Evolutionary conservation across 495 filamentous ascomycete species (phyloP), one percentile per base, ranked within the genome.

Genomic region (Glarea lozoyensis): DNA sequence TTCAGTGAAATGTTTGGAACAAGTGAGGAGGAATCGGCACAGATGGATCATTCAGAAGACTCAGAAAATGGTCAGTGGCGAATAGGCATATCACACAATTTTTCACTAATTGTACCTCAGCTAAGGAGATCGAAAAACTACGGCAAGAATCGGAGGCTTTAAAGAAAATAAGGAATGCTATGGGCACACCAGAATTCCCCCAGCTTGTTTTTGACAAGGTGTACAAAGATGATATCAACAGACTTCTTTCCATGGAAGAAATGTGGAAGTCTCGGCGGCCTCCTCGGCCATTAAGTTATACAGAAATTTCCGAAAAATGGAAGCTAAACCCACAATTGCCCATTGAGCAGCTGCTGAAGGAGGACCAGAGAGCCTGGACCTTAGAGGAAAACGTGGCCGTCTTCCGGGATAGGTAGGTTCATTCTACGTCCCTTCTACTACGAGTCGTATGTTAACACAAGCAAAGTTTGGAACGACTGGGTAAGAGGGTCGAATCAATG

Each of bases 151-250:
- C 93, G 0, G 76, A 82, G 42, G 88, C 86, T 6, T 67, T 97
- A 22, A 82, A 86, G 51, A 75, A 78, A 41, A 90, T 97, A 43
- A 78, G 86, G 20, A 67, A 84, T 40, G 82, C 87, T 0, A 89
- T 94, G 60, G 88, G 86, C 13, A 86, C 82, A 0, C 67, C 76
- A 4, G 75, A 84, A n/a, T 96, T 96, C 48, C 62, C 79, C 9
- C 69, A 77, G 36, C 77, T 83, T 54, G 75, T 99, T 0, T 99
- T 97, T 58, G 72, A 89, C 37, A 99, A 96, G 58, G 88, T 99
- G 3, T 99, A 88, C 64, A 77, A 76, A 35, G 72, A 81, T 20
- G 92, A 99, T 53, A 86, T 97, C 35, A 68, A 82, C 30, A 79
- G 90, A 6, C 57, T 97, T 40, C 71, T 81, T n/a, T 81, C 75